Conservation (phyloP, 2,329 filamentous ascomycete species). For the Teratosphaeria pseudoeucalypti region DNA sequence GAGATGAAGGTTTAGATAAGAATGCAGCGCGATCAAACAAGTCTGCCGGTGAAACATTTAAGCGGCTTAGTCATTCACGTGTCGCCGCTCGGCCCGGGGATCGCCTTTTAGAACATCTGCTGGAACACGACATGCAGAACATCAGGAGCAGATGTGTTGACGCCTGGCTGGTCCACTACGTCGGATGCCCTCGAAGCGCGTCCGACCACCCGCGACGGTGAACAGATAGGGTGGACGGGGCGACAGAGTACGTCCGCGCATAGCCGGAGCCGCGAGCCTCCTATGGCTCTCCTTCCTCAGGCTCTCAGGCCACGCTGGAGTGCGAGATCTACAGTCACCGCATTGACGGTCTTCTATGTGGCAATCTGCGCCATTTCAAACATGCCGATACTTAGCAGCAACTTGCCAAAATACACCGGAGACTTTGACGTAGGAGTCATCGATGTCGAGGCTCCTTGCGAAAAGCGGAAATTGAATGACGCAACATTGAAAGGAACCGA, state of each 20-base stretch:
- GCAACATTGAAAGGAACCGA: constrained; percentile 29
- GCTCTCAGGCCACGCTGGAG: constrained; percentile 1
- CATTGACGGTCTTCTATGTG: constrained; percentile 1
- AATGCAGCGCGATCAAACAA: too few relatives aligned
- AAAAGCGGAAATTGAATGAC: constrained; percentile 26
- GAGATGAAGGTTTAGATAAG: too few relatives aligned
- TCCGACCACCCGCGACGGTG: neutral
- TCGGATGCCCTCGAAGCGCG: too few relatives aligned
- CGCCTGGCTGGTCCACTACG: neutral
- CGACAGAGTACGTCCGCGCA: neutral
- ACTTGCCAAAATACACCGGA: constrained; percentile 34
- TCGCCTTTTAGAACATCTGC: neutral
- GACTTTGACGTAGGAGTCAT: constrained; percentile 33
- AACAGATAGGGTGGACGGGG: neutral
- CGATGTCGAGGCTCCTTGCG: constrained; percentile 32
- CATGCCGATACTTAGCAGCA: constrained; percentile 32
- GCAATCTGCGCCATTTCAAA: constrained; percentile 26
- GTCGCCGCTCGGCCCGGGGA: neutral
- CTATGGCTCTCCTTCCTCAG: neutral
- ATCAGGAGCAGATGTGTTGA: neutral
- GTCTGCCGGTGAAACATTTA: neutral
- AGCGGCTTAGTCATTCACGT: neutral
- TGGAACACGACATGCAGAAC: neutral
- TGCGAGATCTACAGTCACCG: constrained; percentile 1
- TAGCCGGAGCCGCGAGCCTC: neutral